phyloP scores from a whole-genome alignment of 108 stramenopile species.

The Nannochloropsis granulata region DNA sequence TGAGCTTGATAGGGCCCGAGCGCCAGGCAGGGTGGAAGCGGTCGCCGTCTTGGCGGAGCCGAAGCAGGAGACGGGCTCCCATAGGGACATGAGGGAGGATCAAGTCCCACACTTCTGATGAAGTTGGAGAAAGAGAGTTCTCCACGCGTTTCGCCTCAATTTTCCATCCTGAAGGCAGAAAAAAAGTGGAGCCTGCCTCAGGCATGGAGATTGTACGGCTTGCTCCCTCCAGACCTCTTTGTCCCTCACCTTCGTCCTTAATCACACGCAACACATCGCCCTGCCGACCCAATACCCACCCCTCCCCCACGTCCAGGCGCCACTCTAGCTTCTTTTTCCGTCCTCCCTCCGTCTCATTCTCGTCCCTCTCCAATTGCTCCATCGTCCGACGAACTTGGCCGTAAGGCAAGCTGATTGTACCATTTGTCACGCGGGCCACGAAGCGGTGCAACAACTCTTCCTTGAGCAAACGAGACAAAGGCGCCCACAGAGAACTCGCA shows the following conservation, averaged over 20 bases:
- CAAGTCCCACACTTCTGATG: neutral
- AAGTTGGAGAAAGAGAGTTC: neutral
- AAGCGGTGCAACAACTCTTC: slow-evolving; percentile 31
- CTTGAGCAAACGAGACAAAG: slow-evolving; percentile 13
- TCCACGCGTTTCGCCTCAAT: neutral
- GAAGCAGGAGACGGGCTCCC: slow-evolving; percentile 3
- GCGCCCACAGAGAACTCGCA: slow-evolving; percentile 6
- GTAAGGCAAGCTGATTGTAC: neutral
- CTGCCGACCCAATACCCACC: neutral
- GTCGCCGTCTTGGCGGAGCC: slow-evolving; percentile 19
- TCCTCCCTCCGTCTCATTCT: neutral
- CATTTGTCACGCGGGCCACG: neutral
- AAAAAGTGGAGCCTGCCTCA: neutral
- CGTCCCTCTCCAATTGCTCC: neutral
- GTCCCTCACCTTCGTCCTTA: neutral
- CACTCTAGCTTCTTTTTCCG: neutral
- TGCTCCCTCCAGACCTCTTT: neutral
- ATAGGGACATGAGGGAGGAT: slow-evolving; percentile 10
- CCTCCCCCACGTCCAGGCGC: neutral
- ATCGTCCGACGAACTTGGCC: neutral
- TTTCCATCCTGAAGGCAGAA: neutral
- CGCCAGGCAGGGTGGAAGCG: slow-evolving; percentile 62
- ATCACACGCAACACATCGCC: neutral
- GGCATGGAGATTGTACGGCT: neutral
- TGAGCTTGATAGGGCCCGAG: slow-evolving; percentile 49